These are phyloP conservation scores for Lepraria neglecta DNA, from an alignment of 495 filamentous ascomycete species.

Conservation along the genomic window DNA sequence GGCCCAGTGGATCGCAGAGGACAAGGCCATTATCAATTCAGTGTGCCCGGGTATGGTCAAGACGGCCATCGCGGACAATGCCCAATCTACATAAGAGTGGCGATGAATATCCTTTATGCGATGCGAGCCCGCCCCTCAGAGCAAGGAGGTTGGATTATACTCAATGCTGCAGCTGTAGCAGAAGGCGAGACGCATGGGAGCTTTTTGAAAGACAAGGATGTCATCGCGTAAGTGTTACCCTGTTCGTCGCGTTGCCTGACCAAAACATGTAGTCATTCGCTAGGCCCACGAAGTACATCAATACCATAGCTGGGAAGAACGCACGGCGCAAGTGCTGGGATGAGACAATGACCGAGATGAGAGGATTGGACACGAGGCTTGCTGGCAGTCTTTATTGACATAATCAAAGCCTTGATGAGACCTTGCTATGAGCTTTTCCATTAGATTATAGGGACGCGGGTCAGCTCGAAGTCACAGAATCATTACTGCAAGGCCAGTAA, in stretches of 20 bases:
- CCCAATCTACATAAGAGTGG: background rate
- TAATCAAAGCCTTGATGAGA: no score
- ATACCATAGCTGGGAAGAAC: background rate
- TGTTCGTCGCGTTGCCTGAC: background rate
- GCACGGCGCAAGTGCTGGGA: background rate
- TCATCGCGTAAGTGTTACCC: no score
- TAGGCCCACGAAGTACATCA: background rate
- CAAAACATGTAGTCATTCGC: no score
- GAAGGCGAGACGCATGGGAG: background rate
- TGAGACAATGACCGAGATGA: background rate
- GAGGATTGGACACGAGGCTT: background rate
- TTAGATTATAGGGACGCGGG: no score
- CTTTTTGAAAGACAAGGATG: background rate
- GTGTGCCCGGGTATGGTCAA: conserved; percentile 24
- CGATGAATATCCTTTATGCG: conserved; percentile 16
- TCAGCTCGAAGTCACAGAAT: no score
- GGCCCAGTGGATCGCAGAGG: conserved; percentile 2
- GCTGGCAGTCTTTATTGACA: background rate
- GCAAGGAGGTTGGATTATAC: conserved; percentile 17
- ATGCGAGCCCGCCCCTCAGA: conserved; percentile 8
- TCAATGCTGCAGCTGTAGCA: background rate
- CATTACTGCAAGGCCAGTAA: no score
- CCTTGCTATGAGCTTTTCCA: no score
- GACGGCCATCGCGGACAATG: conserved; percentile 17
- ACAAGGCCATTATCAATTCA: conserved; percentile 26